Percentiles rank a stretch among this genome's conserved stretches.
phyloP scores from a whole-genome alignment of 2,329 filamentous ascomycete genomes.

The Exophiala xenobiotica region DNA sequence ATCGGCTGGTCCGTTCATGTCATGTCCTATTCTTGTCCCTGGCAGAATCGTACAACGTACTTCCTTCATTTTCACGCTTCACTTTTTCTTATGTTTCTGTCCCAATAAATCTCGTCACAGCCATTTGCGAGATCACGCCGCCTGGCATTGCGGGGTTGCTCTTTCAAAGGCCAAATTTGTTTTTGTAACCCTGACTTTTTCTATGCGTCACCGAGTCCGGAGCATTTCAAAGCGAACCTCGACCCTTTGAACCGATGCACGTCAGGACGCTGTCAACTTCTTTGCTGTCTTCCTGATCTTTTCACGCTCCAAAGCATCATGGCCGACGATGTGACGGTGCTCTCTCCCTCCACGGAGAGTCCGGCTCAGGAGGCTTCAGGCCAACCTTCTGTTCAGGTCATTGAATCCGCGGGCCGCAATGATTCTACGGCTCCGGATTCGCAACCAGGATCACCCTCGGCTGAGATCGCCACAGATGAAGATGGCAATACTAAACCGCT shows the following conservation, averaged over 20 bases:
- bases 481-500: slow-evolving; percentile 32
- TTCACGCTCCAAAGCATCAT: slow-evolving; percentile 6
- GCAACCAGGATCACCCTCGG: slow-evolving; percentile 19
- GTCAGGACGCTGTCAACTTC: neutral
- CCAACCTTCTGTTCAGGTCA: slow-evolving; percentile 1
- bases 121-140: neutral
- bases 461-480: slow-evolving; percentile 19
- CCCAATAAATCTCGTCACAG: too few relatives aligned
- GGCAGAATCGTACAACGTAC: too few relatives aligned
- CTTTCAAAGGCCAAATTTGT: neutral
- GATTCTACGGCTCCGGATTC: slow-evolving; percentile 12
- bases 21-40: neutral
- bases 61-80: too few relatives aligned
- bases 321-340: slow-evolving; percentile 18
- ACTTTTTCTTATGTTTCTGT: neutral
- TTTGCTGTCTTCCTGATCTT: slow-evolving; percentile 7
- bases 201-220: slow-evolving; percentile 20
- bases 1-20: neutral
- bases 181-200: slow-evolving; percentile 2
- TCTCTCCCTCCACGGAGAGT: slow-evolving; percentile 14
- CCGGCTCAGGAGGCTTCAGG: slow-evolving; percentile 14
- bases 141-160: neutral
- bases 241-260: slow-evolving; percentile 12
- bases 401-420: slow-evolving; percentile 1
- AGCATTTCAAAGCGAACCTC: slow-evolving; percentile 5